Conservation (phyloP, 352 stramenopile species). For the Phytophthora pistaciae region DNA sequence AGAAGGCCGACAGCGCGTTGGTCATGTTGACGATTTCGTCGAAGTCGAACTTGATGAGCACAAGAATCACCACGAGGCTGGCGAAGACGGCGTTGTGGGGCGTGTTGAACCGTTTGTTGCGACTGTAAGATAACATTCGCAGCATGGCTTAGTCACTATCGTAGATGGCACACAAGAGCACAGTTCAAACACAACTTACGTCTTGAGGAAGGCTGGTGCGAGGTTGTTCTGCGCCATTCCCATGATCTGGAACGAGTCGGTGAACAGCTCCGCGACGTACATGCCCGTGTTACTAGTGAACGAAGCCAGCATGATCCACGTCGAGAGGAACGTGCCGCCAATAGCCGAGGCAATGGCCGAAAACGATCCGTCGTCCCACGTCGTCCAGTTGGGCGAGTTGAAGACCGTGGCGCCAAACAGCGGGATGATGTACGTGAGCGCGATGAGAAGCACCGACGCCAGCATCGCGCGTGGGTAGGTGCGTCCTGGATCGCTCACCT, state of each 20-base stretch:
- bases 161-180: neutral
- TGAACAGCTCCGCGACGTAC: constrained; percentile 94
- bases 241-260: constrained; percentile 91
- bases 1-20: constrained; percentile 92
- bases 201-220: constrained; percentile 82
- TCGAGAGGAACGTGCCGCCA: constrained; percentile 87
- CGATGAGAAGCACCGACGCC: constrained; percentile 81
- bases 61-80: constrained; percentile 56
- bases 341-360: constrained; percentile 87
- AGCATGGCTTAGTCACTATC: neutral
- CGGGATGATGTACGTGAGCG: constrained; percentile 90
- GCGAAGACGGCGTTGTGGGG: constrained; percentile 57
- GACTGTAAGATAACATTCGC: constrained; percentile 23
- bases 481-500: constrained; percentile 82
- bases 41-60: constrained; percentile 75
- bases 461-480: constrained; percentile 90
- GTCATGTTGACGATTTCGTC: constrained; percentile 87
- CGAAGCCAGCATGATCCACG: constrained; percentile 92
- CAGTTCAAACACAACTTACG: constrained; percentile 50
- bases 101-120: constrained; percentile 65
- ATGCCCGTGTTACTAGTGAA: constrained; percentile 92
- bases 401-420: constrained; percentile 86
- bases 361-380: constrained; percentile 94
- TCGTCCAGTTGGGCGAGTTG: constrained; percentile 65
- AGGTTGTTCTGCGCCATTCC: constrained; percentile 88